Conservation (phyloP, 2,329 filamentous ascomycete genomes). For the Pestalotiopsis sp. region DNA sequence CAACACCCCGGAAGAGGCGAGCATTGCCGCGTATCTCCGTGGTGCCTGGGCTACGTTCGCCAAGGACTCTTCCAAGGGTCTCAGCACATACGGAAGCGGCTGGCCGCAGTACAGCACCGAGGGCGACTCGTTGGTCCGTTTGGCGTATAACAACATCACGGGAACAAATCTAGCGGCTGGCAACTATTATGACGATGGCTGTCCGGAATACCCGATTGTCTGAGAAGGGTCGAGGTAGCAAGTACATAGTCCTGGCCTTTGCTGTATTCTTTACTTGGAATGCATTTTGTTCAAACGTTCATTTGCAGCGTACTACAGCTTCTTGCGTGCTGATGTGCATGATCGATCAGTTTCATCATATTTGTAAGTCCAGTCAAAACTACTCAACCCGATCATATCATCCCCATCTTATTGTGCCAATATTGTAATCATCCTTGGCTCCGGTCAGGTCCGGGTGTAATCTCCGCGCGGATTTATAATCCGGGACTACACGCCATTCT, state of each 20-base stretch:
- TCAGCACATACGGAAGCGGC: background rate
- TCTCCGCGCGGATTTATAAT: conserved; percentile 11
- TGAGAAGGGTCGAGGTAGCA: background rate
- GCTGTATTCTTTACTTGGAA: background rate
- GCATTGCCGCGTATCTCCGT: conserved; percentile 3
- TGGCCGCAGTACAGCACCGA: conserved; percentile 13
- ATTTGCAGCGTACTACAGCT: background rate
- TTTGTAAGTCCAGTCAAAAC: background rate
- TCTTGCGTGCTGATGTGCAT: background rate
- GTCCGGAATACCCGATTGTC: conserved; percentile 35
- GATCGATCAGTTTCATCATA: background rate
- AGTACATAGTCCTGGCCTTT: background rate
- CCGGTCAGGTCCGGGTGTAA: background rate
- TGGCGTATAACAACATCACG: conserved; percentile 8
- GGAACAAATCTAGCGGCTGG: conserved; percentile 5
- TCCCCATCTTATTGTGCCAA: background rate
- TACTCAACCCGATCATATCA: background rate
- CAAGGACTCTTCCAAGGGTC: conserved; percentile 4
- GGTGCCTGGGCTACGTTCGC: conserved; percentile 13
- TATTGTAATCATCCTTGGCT: background rate
- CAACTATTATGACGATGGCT: conserved; percentile 3
- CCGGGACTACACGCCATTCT: conserved; percentile 22
- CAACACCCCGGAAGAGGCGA: conserved; percentile 3
- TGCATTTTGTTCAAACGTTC: background rate
- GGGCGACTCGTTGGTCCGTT: conserved; percentile 2